Evolutionary conservation across 768 basidiomycete species (phyloP), one percentile per base, ranked within the genome.

Genomic region (Chalciporus sphaerocephalus): DNA sequence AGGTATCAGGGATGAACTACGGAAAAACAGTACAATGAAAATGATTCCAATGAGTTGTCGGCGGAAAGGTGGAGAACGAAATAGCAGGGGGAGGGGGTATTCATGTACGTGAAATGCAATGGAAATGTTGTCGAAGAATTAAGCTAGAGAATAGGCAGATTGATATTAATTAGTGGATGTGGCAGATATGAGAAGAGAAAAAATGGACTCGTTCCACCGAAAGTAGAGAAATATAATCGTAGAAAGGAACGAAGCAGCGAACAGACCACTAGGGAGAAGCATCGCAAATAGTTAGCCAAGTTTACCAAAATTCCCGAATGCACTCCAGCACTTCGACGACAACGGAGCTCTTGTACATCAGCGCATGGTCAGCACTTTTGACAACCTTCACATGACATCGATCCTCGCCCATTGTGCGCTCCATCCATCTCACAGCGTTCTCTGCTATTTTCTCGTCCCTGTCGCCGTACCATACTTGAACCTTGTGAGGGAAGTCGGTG

Each of bases 391-490:
- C 81, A 35, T 74, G 71, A 61, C 92, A 95, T 46, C 75, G 71
- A 32, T 83, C 82, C 35, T 76, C 74, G 16, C 81, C 78, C 87
- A 93, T 89, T 27, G 78, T 80, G 51, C 78, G 80, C 65, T 93
- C 89, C 87, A 93, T 89, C 91, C 92, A 95, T 55, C 87, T 69
- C 32, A 98, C 85, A 36, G 91, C 88, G 55, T 86, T 83, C 62
- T 95, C 87, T 25, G 86, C 85, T 49, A 99, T 95, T 69, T 85
- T 87, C 67, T 97, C 95, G 64, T 99, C 95, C 52, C 75, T 79
- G 55, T 92, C 88, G 3, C 95, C 95, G 53, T 92, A 92, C 92
- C 92, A 97, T 32, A 99, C 83, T 34, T 79, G 80, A 37, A 90
- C 86, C 22, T 69, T 72, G 57, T 87, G 84, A 12, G 80, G 80